Conservation (phyloP, 2,329 filamentous ascomycete species). For the Fusarium sp. region DNA sequence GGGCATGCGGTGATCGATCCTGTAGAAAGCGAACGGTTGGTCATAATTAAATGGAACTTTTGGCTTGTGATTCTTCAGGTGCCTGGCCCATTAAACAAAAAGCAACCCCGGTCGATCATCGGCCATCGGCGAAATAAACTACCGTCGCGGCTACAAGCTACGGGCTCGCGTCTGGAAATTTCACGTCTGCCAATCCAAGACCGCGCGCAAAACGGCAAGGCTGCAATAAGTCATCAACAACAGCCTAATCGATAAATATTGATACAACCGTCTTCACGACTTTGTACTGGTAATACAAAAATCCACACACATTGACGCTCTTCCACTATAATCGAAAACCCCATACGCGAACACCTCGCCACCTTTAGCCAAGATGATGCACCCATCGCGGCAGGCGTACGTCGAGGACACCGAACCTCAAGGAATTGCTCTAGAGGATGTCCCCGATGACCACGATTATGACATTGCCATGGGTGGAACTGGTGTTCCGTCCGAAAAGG, state of each 20-base stretch:
- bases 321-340: background rate
- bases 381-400: conserved; percentile 92
- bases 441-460: conserved; percentile 83
- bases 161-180: conserved; percentile 43
- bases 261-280: background rate
- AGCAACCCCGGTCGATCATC: conserved; percentile 3
- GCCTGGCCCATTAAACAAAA: conserved; percentile 1
- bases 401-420: conserved; percentile 82
- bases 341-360: background rate
- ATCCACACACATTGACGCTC: background rate
- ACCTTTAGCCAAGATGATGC: conserved; percentile 68
- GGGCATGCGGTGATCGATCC: conserved; percentile 42
- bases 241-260: background rate
- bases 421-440: conserved; percentile 63
- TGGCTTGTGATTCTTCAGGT: conserved; percentile 22
- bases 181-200: conserved; percentile 38
- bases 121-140: conserved; percentile 48
- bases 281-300: background rate
- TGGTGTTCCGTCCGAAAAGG: conserved; percentile 82
- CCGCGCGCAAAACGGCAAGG: conserved; percentile 28
- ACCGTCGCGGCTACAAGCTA: conserved; percentile 31
- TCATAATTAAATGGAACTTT: conserved; percentile 13
- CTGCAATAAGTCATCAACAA: conserved; percentile 14
- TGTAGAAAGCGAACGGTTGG: conserved; percentile 28
- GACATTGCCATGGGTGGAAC: conserved; percentile 74